Evolutionary conservation across 1,284 basidiomycete genomes (phyloP).

Genomic region (Phaffia rhodozyma): DNA sequence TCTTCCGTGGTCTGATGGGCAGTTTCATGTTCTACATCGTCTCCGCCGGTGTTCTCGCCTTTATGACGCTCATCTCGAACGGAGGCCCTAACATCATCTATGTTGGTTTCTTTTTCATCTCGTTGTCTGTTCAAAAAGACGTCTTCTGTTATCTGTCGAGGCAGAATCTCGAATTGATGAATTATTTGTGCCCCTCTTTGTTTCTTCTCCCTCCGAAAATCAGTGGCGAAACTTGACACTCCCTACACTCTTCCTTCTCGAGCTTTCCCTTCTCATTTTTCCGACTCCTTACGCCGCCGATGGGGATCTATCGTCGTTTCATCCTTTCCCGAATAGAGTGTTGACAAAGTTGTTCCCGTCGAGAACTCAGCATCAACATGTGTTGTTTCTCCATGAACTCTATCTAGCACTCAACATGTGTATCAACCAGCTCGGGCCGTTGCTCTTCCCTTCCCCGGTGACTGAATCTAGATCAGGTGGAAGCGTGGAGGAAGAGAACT

Average conservation of each 20-base stretch:
- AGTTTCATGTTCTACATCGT: conserved; percentile 20
- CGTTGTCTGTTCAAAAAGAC: not conserved
- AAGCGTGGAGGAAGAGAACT: not conserved
- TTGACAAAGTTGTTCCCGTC: conserved; percentile 48
- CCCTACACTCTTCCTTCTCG: conserved; percentile 12
- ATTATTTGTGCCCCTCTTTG: conserved; percentile 4
- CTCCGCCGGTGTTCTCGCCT: conserved; percentile 13
- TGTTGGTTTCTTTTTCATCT: conserved; percentile 21
- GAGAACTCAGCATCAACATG: conserved; percentile 57
- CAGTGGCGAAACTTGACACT: conserved; percentile 24
- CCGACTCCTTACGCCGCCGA: conserved; percentile 18
- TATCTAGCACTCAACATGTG: conserved; percentile 61
- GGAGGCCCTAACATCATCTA: not conserved
- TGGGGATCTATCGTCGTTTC: not conserved
- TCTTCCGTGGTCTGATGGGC: conserved; percentile 18
- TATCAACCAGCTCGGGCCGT: conserved; percentile 52
- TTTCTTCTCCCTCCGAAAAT: conserved; percentile 19
- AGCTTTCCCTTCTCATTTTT: conserved; percentile 10
- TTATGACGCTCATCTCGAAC: conserved; percentile 1
- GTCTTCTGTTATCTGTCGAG: not conserved
- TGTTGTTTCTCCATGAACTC: conserved; percentile 59
- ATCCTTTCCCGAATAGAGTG: conserved; percentile 27
- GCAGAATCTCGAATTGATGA: not conserved
- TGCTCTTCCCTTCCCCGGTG: conserved; percentile 40
- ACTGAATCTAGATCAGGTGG: too few species aligned